Percentiles rank a stretch among this genome's conserved stretches.
phyloP scores from a whole-genome alignment of 179 eudicot genomes.

The Beta corolliflora region DNA sequence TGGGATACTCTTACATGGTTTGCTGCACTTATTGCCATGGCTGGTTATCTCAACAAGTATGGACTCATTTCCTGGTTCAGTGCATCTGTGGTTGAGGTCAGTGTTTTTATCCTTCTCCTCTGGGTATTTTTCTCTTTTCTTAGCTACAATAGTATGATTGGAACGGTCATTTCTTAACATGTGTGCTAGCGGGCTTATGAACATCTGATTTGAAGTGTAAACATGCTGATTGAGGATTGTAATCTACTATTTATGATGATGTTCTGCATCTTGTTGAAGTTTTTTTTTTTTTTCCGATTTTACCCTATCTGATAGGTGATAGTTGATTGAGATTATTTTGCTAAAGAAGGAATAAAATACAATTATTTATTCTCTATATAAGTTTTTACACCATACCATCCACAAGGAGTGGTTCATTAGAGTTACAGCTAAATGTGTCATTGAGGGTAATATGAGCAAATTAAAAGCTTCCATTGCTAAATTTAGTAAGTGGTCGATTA shows the following conservation, averaged over 20 bases:
- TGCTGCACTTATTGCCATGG: slow-evolving; percentile 98
- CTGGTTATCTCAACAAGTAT: slow-evolving; percentile 95
- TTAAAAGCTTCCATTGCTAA: not conserved
- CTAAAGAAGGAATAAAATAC: not conserved
- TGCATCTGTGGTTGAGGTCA: slow-evolving; percentile 86
- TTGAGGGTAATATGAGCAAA: not conserved
- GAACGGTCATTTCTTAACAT: not conserved
- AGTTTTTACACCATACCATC: not conserved
- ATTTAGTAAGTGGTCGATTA: not conserved
- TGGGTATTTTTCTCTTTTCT: not conserved
- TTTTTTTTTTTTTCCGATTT: no score
- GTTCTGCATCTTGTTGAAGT: not conserved
- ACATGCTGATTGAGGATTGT: not conserved
- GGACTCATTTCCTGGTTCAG: slow-evolving; percentile 99
- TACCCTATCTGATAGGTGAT: not conserved
- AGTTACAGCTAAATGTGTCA: not conserved
- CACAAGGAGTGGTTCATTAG: not conserved
- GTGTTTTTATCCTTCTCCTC: slow-evolving; percentile 8
- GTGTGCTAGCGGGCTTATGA: not conserved
- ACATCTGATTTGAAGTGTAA: not conserved
- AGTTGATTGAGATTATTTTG: not conserved
- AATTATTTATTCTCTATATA: not conserved
- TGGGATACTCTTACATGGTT: slow-evolving; percentile 99
- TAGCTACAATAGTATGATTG: not conserved
- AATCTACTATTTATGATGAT: not conserved